phyloP scores from a whole-genome alignment of 164 flowering plant genomes.

The Vitis rotundifolia region DNA sequence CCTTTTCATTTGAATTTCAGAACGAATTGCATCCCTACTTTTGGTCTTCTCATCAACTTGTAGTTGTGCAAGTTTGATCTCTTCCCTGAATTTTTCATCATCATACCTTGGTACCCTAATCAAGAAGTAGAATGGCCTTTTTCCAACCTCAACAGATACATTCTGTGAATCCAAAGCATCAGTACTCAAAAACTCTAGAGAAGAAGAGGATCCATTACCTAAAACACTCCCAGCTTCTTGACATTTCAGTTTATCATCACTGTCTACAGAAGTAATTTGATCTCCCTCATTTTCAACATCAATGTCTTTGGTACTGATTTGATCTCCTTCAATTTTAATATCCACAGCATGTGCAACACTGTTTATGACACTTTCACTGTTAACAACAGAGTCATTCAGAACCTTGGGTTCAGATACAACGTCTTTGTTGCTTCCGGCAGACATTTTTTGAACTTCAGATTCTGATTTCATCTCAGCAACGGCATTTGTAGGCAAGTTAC shows the following conservation, averaged over 20 bases:
- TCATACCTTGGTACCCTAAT: conserved; percentile 63
- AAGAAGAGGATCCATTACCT: conserved; percentile 15
- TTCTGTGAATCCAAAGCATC: conserved; percentile 32
- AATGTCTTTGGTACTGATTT: neutral
- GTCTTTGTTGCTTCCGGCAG: conserved; percentile 1
- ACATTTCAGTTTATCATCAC: conserved; percentile 10
- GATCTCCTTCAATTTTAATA: conserved; percentile 15
- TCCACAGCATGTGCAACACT: conserved; percentile 6
- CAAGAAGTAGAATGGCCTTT: conserved; percentile 49
- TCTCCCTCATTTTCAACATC: conserved; percentile 17
- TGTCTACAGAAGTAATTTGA: neutral
- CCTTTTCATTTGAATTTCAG: conserved; percentile 40
- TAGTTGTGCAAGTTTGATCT: conserved; percentile 51
- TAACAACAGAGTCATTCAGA: neutral
- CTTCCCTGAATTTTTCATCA: conserved; percentile 53
- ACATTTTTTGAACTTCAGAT: neutral
- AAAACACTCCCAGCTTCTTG: conserved; percentile 11
- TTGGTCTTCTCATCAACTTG: conserved; percentile 62
- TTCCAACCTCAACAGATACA: conserved; percentile 32
- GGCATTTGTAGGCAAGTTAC: neutral
- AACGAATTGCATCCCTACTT: conserved; percentile 60
- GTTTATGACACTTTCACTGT: conserved; percentile 13
- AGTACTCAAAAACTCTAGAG: conserved; percentile 23
- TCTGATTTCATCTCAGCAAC: conserved; percentile 14
- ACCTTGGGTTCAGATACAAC: conserved; percentile 8